Conservation (phyloP, 1,139 yeast species). For the Saccharomyces uvarum region DNA sequence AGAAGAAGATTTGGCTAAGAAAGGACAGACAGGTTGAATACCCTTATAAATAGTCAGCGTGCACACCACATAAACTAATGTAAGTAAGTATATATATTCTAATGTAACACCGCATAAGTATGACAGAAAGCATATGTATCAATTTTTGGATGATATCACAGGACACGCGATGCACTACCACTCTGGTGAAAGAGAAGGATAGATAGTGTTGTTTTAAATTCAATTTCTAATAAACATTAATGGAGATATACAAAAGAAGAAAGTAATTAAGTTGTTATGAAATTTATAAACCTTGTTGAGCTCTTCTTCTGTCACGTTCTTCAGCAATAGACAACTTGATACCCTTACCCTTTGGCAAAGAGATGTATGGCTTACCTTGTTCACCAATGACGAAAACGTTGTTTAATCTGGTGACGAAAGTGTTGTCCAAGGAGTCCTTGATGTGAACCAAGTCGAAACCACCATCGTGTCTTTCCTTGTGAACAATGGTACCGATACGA, state of each 20-base stretch:
- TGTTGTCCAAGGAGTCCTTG: constrained; percentile 94
- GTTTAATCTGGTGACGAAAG: constrained; percentile 94
- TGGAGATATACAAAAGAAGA: constrained; percentile 1
- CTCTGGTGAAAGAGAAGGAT: not conserved
- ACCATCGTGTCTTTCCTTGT: constrained; percentile 99
- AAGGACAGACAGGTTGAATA: constrained; percentile 71
- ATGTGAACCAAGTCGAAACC: constrained; percentile 99
- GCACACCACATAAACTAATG: not conserved
- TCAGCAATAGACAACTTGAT: constrained; percentile 94
- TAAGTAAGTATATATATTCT: not conserved
- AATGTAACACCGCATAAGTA: not conserved
- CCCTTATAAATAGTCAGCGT: constrained; percentile 49
- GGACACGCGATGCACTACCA: too few relatives aligned
- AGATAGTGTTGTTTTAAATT: not conserved
- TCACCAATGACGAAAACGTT: constrained; percentile 98
- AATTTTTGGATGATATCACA: not conserved
- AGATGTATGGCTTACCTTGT: constrained; percentile 93
- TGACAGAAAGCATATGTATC: too few relatives aligned
- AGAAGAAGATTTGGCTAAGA: constrained; percentile 87
- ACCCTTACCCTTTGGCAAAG: constrained; percentile 99
- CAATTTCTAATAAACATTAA: constrained; percentile 1
- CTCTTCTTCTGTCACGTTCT: constrained; percentile 99
- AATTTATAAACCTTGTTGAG: constrained; percentile 43
- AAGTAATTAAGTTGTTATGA: not conserved
- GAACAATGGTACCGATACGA: constrained; percentile 95